phyloP scores from a whole-genome alignment of 108 stramenopile species.

The Asterionellopsis glacialis region DNA sequence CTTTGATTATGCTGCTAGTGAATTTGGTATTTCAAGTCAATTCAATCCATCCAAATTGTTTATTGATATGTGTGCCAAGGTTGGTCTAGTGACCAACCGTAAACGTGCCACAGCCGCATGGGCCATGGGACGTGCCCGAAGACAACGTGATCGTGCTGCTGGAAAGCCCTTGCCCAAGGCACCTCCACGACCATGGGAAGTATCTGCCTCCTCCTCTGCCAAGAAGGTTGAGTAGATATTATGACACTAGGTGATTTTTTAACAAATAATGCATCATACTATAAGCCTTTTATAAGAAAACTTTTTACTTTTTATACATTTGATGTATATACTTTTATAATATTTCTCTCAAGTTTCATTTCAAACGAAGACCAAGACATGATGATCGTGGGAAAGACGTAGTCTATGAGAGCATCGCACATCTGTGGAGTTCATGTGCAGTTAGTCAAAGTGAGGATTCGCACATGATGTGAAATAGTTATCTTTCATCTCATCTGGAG shows the following conservation, averaged over 20 bases:
- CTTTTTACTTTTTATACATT: too few species aligned
- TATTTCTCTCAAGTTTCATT: too few species aligned
- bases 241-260: neutral
- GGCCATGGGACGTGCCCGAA: slow-evolving; percentile 82
- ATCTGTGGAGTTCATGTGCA: too few species aligned
- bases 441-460: too few species aligned
- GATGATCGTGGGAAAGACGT: too few species aligned
- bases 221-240: slow-evolving; percentile 11
- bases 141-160: slow-evolving; percentile 70
- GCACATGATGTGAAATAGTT: too few species aligned
- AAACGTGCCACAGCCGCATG: slow-evolving; percentile 91
- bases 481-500: too few species aligned
- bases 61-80: slow-evolving; percentile 79
- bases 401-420: too few species aligned
- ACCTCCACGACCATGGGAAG: slow-evolving; percentile 85
- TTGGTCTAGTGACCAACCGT: slow-evolving; percentile 91
- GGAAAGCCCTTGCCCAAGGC: slow-evolving; percentile 70
- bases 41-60: slow-evolving; percentile 97
- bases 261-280: too few species aligned
- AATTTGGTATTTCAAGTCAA: slow-evolving; percentile 92
- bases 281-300: too few species aligned
- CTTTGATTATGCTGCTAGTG: slow-evolving; percentile 96
- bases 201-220: slow-evolving; percentile 8
- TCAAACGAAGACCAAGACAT: too few species aligned
- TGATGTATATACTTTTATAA: too few species aligned